Evolutionary conservation across 306 rosid species (phyloP).

Genomic region (Inga leiocalycina): DNA sequence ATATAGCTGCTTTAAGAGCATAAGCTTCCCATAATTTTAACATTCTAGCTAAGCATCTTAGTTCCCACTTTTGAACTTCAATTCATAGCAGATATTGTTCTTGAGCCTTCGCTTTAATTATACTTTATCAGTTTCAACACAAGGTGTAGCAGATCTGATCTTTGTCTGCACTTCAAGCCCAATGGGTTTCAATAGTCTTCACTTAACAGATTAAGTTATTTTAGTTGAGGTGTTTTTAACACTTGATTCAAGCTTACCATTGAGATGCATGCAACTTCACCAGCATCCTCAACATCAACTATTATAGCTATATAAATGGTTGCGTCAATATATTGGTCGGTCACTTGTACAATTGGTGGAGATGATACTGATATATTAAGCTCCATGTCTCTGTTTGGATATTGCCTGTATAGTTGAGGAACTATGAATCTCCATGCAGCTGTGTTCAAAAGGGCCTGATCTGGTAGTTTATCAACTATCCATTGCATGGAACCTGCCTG

Average conservation of each 20-base stretch:
- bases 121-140: no score
- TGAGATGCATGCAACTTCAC: constrained; percentile 72
- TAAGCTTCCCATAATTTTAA: not conserved
- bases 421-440: constrained; percentile 72
- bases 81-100: not conserved
- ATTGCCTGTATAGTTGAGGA: constrained; percentile 75
- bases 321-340: constrained; percentile 40
- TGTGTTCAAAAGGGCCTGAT: constrained; percentile 68
- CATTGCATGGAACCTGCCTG: constrained; percentile 64
- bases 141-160: no score
- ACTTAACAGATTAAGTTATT: not conserved
- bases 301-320: constrained; percentile 55
- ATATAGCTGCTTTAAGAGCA: not conserved
- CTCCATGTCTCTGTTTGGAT: constrained; percentile 75
- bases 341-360: constrained; percentile 64
- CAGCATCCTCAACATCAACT: constrained; percentile 55
- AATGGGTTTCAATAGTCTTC: not conserved
- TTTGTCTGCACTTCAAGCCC: no score
- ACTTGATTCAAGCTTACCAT: constrained; percentile 57
- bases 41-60: no score
- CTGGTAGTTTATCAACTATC: constrained; percentile 58
- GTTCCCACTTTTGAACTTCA: no score
- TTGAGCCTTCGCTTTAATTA: not conserved
- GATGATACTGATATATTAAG: constrained; percentile 63
- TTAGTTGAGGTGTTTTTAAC: not conserved